A percentile compares a stretch with the other conserved stretches of the same genome.
These are phyloP conservation scores for Prototheca cutis DNA, from an alignment of 163 green algal genomes.

Conservation along the genomic window DNA sequence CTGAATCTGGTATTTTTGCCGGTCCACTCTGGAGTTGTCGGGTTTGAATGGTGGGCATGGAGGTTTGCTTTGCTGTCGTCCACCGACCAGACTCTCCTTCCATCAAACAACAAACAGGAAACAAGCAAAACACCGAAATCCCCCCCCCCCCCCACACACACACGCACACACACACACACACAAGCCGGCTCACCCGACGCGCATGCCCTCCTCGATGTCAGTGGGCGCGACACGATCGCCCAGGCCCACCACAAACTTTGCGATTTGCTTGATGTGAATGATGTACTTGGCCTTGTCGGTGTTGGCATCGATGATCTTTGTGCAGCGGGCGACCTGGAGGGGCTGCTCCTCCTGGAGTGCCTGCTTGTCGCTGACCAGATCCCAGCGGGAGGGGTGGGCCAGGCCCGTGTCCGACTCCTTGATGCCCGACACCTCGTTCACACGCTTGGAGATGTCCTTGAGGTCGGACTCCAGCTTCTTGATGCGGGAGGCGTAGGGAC, in stretches of 20 bases:
- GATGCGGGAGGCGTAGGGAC: conserved; percentile 82
- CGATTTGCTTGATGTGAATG: conserved; percentile 99
- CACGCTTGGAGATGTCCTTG: conserved; percentile 74
- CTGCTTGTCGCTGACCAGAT: conserved; percentile 98
- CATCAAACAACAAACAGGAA: too few relatives aligned
- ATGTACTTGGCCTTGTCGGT: conserved; percentile 98
- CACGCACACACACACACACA: neutral
- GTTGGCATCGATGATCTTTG: conserved; percentile 98
- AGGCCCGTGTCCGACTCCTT: conserved; percentile 98
- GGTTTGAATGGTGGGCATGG: too few relatives aligned
- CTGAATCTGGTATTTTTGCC: conserved; percentile 91
- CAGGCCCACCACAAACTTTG: conserved; percentile 99
- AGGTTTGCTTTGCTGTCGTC: too few relatives aligned
- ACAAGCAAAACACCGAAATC: too few relatives aligned
- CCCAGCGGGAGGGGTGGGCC: conserved; percentile 89
- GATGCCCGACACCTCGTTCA: conserved; percentile 82
- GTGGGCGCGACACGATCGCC: conserved; percentile 94
- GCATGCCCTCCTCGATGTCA: conserved; percentile 99
- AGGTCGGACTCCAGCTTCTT: conserved; percentile 87
- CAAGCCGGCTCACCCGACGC: conserved; percentile 63
- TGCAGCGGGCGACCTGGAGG: conserved; percentile 94
- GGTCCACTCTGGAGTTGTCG: conserved; percentile 54
- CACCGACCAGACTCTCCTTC: too few relatives aligned
- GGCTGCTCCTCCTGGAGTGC: conserved; percentile 96
- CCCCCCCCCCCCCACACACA: too few relatives aligned